A percentile compares a stretch with the other conserved stretches of the same genome.
phyloP scores from a whole-genome alignment of 2,329 filamentous ascomycete species.

The Trichoderma guizhouense region DNA sequence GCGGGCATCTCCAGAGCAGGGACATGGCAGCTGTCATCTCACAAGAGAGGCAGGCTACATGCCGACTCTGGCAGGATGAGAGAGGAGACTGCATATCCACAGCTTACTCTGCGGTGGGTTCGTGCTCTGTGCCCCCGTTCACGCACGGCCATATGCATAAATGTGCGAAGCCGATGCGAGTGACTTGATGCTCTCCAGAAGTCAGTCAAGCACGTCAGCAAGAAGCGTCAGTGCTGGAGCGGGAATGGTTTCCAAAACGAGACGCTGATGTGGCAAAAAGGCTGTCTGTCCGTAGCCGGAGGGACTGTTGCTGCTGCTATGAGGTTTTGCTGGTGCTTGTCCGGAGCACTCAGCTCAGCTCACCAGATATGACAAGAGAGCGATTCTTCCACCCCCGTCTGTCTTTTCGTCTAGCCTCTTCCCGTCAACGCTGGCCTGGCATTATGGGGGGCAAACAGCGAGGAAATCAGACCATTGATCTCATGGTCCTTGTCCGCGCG shows the following conservation, averaged over 20 bases:
- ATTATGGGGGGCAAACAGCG: not conserved
- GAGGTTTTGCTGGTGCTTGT: not conserved
- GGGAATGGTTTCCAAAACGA: slow-evolving; percentile 8
- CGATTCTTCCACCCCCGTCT: not conserved
- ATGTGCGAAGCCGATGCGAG: slow-evolving; percentile 1
- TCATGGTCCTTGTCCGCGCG: not conserved
- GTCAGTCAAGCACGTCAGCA: not conserved
- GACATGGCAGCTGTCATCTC: slow-evolving; percentile 14
- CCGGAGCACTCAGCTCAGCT: not conserved
- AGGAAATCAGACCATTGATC: slow-evolving; percentile 10
- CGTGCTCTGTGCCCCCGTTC: slow-evolving; percentile 9
- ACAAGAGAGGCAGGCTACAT: slow-evolving; percentile 12
- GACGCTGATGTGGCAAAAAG: not conserved
- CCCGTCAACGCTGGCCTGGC: not conserved
- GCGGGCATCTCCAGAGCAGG: not conserved
- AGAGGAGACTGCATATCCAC: slow-evolving; percentile 8
- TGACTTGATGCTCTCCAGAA: not conserved
- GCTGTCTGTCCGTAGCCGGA: not conserved
- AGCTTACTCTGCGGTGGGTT: slow-evolving; percentile 16
- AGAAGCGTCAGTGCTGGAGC: not conserved
- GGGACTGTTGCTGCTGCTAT: not conserved
- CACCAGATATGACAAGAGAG: not conserved
- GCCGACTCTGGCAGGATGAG: slow-evolving; percentile 4
- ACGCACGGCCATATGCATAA: slow-evolving; percentile 12
- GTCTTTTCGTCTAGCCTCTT: not conserved